Evolutionary conservation across 805 yeast genomes (phyloP).

Genomic region (Sugiyamaella boreocaroliniensis): DNA sequence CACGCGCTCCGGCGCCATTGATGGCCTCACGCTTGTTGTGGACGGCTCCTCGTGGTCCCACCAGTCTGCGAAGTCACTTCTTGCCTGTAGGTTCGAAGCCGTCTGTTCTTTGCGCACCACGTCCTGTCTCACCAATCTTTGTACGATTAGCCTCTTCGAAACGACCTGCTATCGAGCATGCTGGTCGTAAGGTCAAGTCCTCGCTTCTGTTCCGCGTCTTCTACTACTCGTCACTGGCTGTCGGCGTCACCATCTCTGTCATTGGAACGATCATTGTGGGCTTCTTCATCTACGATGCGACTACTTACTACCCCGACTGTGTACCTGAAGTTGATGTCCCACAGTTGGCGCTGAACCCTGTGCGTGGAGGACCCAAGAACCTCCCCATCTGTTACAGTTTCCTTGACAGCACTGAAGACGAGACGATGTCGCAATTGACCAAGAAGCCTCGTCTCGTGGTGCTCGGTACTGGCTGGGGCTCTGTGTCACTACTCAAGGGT

Average conservation of each 20-base stretch:
- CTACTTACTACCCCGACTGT: slow-evolving; percentile 43
- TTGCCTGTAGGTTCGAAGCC: too few relatives aligned
- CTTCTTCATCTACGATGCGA: slow-evolving; percentile 58
- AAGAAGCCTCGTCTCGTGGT: slow-evolving; percentile 52
- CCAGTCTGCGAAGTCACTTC: too few relatives aligned
- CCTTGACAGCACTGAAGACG: slow-evolving; percentile 51
- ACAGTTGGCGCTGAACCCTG: slow-evolving; percentile 47
- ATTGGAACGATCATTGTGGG: slow-evolving; percentile 31
- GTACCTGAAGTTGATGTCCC: slow-evolving; percentile 41
- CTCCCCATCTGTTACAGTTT: slow-evolving; percentile 52
- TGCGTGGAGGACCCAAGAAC: slow-evolving; percentile 64
- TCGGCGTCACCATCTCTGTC: slow-evolving; percentile 17
- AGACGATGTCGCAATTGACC: slow-evolving; percentile 21
- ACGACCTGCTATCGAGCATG: not conserved
- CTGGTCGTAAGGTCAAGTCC: not conserved
- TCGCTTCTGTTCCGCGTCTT: slow-evolving; percentile 6
- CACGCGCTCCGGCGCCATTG: too few relatives aligned
- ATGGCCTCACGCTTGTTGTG: too few relatives aligned
- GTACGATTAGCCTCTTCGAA: not conserved
- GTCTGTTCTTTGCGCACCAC: too few relatives aligned
- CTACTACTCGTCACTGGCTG: slow-evolving; percentile 14
- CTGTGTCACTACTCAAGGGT: slow-evolving; percentile 50
- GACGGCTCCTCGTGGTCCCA: too few relatives aligned
- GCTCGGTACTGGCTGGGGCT: slow-evolving; percentile 68
- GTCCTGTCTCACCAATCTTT: too few relatives aligned